A percentile compares a stretch with the other conserved stretches of the same genome.
These are phyloP conservation scores for Cercospora canescens DNA, from an alignment of 2,329 filamentous ascomycete genomes.

Conservation along the genomic window DNA sequence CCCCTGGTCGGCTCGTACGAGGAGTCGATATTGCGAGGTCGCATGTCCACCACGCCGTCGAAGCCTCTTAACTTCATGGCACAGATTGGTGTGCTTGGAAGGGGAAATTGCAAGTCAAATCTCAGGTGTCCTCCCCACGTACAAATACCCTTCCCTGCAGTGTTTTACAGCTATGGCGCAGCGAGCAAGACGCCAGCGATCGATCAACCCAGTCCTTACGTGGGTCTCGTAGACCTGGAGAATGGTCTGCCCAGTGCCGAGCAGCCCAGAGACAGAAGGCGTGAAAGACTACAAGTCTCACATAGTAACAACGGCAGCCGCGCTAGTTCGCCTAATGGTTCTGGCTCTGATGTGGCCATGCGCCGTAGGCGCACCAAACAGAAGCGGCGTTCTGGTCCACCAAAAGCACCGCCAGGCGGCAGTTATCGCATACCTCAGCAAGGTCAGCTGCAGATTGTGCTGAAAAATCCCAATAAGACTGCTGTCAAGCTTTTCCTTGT, in stretches of 20 bases:
- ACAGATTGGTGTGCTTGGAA: conserved; percentile 89
- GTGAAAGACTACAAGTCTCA: conserved; percentile 31
- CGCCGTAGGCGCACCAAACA: conserved; percentile 48
- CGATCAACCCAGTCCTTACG: conserved; percentile 93
- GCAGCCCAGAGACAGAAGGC: conserved; percentile 31
- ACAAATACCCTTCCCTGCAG: conserved; percentile 85
- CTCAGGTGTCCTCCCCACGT: conserved; percentile 88
- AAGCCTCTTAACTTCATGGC: conserved; percentile 90
- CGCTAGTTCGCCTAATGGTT: conserved; percentile 29
- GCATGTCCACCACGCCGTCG: conserved; percentile 96
- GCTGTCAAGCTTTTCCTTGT: conserved; percentile 94
- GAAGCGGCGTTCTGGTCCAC: conserved; percentile 57
- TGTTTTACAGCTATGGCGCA: conserved; percentile 89
- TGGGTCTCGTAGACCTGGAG: conserved; percentile 88
- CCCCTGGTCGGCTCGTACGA: conserved; percentile 98
- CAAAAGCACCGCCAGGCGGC: conserved; percentile 75
- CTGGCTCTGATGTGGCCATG: conserved; percentile 26
- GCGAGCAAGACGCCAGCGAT: conserved; percentile 66
- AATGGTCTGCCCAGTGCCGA: conserved; percentile 61
- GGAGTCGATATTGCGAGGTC: conserved; percentile 88
- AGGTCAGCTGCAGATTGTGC: conserved; percentile 92
- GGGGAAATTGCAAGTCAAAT: conserved; percentile 82
- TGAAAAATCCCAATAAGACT: conserved; percentile 98
- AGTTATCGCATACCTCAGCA: conserved; percentile 92
- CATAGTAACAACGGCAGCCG: conserved; percentile 32